Evolutionary conservation across 2,329 filamentous ascomycete species (phyloP).

Genomic region (Aureobasidium sp.): DNA sequence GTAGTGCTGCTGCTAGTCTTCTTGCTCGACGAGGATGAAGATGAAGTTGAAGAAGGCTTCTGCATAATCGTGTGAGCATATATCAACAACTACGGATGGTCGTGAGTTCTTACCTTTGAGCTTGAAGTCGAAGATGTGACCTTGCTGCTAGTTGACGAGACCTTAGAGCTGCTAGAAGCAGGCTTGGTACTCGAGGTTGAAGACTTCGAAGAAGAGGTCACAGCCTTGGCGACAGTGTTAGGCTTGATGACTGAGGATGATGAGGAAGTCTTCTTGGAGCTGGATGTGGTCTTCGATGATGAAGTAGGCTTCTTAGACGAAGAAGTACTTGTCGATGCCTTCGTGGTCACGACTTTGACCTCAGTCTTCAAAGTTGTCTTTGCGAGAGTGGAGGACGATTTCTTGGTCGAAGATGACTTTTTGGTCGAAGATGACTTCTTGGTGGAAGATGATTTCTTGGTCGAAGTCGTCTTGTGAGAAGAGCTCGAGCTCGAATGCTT

Average conservation of each 20-base stretch:
- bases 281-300: not conserved
- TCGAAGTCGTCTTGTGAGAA: not conserved
- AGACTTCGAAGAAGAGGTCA: not conserved
- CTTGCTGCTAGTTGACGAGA: not conserved
- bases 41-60: not conserved
- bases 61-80: not conserved
- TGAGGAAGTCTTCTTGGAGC: not conserved
- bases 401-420: not conserved
- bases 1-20: not conserved
- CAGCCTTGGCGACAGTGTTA: not conserved
- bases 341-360: not conserved
- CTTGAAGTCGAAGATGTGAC: not conserved
- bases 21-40: not conserved
- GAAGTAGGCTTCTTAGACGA: not conserved
- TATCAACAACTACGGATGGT: no score
- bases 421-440: not conserved
- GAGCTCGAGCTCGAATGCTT: not conserved
- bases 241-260: not conserved
- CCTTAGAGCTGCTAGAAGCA: not conserved
- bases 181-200: not conserved
- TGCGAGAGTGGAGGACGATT: not conserved
- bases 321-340: not conserved
- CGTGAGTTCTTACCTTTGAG: not conserved
- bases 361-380: conserved; percentile 2
- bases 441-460: conserved; percentile 1